phyloP scores from a whole-genome alignment of 352 stramenopile species.

The Halophytophthora batemanensis region DNA sequence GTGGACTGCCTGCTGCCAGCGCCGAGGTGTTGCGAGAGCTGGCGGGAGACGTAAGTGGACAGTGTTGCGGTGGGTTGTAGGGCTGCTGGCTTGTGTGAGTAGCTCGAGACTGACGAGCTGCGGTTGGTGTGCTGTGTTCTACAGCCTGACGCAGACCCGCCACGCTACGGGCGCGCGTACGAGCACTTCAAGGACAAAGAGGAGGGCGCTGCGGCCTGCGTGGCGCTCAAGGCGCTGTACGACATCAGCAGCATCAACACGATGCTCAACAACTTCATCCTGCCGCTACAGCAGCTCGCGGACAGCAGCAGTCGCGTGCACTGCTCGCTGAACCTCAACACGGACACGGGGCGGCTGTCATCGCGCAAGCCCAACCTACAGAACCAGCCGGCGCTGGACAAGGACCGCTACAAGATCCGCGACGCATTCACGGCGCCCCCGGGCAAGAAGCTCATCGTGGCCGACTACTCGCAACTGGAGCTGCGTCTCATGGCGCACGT shows the following conservation, averaged over 20 bases:
- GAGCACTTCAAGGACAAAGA: slow-evolving; percentile 93
- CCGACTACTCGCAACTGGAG: slow-evolving; percentile 99
- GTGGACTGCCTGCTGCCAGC: slow-evolving; percentile 90
- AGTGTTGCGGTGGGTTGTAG: neutral
- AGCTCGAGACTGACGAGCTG: too few species aligned
- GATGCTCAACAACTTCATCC: slow-evolving; percentile 98
- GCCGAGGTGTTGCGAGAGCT: slow-evolving; percentile 93
- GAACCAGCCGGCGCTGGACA: slow-evolving; percentile 94
- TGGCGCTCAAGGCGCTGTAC: slow-evolving; percentile 92
- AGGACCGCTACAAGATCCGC: slow-evolving; percentile 86
- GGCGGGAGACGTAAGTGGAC: slow-evolving; percentile 72
- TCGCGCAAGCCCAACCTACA: slow-evolving; percentile 98
- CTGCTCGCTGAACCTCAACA: slow-evolving; percentile 99
- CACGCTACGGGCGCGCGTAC: slow-evolving; percentile 82
- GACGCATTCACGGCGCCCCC: slow-evolving; percentile 90
- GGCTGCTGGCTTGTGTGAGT: neutral
- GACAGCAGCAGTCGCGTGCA: slow-evolving; percentile 95
- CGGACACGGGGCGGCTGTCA: slow-evolving; percentile 97
- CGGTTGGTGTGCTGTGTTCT: too few species aligned
- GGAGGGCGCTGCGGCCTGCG: slow-evolving; percentile 91
- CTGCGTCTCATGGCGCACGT: slow-evolving; percentile 98
- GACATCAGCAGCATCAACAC: slow-evolving; percentile 98
- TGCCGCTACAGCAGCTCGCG: slow-evolving; percentile 90
- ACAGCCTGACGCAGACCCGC: slow-evolving; percentile 74
- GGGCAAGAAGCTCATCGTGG: slow-evolving; percentile 98